Conservation (phyloP, 495 filamentous ascomycete genomes). For the Aspergillus asperescens region DNA sequence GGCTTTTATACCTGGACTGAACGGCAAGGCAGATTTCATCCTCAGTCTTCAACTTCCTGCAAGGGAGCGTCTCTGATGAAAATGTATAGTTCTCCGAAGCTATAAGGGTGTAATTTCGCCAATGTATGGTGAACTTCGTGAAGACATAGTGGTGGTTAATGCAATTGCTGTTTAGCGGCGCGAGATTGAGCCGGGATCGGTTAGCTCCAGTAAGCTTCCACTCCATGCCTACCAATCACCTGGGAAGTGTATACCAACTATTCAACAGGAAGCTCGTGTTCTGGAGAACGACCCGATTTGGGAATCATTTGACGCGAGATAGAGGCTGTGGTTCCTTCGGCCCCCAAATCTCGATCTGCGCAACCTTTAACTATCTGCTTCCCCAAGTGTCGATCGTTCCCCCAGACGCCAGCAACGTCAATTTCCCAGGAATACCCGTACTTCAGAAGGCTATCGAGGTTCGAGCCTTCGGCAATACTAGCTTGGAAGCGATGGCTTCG, state of each 20-base stretch:
- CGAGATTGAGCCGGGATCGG: not conserved
- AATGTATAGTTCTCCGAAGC: not conserved
- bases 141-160: not conserved
- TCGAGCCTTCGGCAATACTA: not conserved
- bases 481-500: not conserved
- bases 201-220: not conserved
- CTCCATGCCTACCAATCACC: not conserved
- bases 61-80: not conserved
- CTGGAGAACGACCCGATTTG: not conserved
- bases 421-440: no score
- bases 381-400: not conserved
- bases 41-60: not conserved
- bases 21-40: not conserved
- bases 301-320: slow-evolving; percentile 3
- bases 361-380: not conserved
- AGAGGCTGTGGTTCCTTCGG: not conserved
- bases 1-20: not conserved
- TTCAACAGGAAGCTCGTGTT: not conserved
- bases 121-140: not conserved
- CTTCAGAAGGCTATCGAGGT: not conserved
- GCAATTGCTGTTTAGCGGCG: not conserved
- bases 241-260: not conserved
- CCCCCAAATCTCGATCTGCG: not conserved
- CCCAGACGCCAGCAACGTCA: not conserved
- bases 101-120: not conserved